Percentiles rank a stretch among this genome's conserved stretches.
Evolutionary conservation across 2,329 filamentous ascomycete species (phyloP).

Genomic region (Phyllosticta citrichinensis): DNA sequence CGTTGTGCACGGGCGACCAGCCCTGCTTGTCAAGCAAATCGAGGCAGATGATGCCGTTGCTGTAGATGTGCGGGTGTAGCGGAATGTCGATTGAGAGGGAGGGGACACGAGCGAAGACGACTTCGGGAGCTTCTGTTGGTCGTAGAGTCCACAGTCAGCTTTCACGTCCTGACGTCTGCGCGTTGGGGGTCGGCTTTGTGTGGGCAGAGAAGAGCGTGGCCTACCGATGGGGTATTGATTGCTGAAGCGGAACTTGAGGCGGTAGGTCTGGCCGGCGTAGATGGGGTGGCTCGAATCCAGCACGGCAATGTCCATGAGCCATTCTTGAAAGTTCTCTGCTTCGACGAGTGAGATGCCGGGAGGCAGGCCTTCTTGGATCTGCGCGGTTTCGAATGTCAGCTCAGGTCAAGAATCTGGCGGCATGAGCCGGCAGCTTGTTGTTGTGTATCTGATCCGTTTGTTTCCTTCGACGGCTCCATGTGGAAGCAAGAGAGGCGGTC

Average conservation of each 20-base stretch:
- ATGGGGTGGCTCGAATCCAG: constrained; percentile 83
- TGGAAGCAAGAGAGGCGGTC: background rate
- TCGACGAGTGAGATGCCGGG: constrained; percentile 68
- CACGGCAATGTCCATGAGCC: constrained; percentile 85
- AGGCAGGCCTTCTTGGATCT: constrained; percentile 50
- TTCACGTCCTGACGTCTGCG: background rate
- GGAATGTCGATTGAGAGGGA: constrained; percentile 55
- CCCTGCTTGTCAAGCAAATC: constrained; percentile 80
- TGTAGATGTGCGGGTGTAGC: constrained; percentile 96
- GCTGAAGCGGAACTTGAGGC: constrained; percentile 80
- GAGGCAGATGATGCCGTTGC: constrained; percentile 96
- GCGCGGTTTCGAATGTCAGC: background rate
- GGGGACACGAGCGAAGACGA: constrained; percentile 65
- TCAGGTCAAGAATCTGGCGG: background rate
- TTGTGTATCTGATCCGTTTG: background rate
- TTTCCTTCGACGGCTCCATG: background rate
- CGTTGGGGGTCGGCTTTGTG: background rate
- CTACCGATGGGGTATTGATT: constrained; percentile 81
- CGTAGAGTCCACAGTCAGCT: background rate
- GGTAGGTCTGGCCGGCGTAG: constrained; percentile 69
- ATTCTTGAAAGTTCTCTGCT: constrained; percentile 76
- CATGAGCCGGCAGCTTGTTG: background rate
- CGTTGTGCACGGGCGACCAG: constrained; percentile 95
- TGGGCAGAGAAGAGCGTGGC: constrained; percentile 6
- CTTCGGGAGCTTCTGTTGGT: constrained; percentile 78